These are phyloP conservation scores for Linderniella brevidens DNA, from an alignment of 257 asterid genomes.

Conservation along the genomic window DNA sequence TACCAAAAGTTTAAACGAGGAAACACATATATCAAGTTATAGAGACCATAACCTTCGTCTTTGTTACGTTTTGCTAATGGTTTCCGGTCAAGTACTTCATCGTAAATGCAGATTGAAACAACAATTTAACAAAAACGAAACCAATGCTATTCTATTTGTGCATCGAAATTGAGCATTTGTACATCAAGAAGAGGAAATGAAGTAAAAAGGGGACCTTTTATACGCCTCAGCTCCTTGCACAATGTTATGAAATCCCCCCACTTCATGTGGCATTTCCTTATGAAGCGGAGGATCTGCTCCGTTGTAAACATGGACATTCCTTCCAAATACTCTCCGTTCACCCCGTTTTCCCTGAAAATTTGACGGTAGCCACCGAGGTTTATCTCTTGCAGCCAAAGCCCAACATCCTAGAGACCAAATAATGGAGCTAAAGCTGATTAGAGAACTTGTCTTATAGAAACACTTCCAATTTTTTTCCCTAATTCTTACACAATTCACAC, in stretches of 20 bases:
- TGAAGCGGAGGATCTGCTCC: conserved; percentile 95
- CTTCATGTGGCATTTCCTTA: conserved; percentile 98
- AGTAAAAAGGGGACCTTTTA: conserved; percentile 48
- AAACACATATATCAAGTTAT: no score
- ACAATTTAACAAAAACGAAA: no score
- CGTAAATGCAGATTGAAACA: no score
- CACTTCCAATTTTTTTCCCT: background rate
- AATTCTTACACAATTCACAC: background rate
- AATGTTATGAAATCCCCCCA: conserved; percentile 98
- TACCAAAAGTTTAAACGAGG: no score
- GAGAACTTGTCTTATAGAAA: background rate
- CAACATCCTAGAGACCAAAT: conserved; percentile 50
- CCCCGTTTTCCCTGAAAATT: conserved; percentile 81
- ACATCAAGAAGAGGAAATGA: background rate
- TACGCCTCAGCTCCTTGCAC: conserved; percentile 99
- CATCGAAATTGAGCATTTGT: background rate
- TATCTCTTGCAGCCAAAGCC: conserved; percentile 95
- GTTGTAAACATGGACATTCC: conserved; percentile 98
- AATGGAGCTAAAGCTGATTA: background rate
- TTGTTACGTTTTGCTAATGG: no score
- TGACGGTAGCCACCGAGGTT: conserved; percentile 82
- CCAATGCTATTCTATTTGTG: no score
- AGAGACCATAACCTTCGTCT: no score
- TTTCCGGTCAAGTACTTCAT: no score
- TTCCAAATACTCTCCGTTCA: conserved; percentile 94